These are phyloP conservation scores for Bathelium albidoporum DNA, from an alignment of 495 filamentous ascomycete genomes.

Conservation along the genomic window DNA sequence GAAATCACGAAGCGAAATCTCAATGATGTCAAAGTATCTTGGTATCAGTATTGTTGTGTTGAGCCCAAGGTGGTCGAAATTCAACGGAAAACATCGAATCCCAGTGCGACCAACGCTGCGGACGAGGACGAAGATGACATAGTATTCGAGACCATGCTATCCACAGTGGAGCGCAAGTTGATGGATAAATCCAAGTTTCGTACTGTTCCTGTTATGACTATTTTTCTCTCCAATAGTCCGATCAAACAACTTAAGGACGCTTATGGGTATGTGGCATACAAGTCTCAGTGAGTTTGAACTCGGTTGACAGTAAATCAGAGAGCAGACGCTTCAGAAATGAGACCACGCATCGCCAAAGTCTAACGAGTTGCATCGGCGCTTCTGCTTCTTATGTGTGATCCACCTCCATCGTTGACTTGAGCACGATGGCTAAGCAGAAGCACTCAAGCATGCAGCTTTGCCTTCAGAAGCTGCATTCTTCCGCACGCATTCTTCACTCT, in stretches of 20 bases:
- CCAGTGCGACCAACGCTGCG: constrained; percentile 16
- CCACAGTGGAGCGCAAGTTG: constrained; percentile 28
- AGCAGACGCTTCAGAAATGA: constrained; percentile 6
- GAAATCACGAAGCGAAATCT: constrained; percentile 56
- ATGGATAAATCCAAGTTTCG: constrained; percentile 21
- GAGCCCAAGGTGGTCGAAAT: constrained; percentile 33
- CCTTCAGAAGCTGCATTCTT: background rate
- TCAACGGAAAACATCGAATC: constrained; percentile 11
- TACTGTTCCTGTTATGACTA: constrained; percentile 40
- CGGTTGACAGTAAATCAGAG: constrained; percentile 7
- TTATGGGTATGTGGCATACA: constrained; percentile 33
- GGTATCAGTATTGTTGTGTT: constrained; percentile 48
- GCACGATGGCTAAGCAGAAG: too few species aligned
- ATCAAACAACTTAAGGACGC: constrained; percentile 41
- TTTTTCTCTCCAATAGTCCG: constrained; percentile 48
- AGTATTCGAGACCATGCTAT: constrained; percentile 45
- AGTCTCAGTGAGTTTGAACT: background rate
- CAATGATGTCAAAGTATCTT: constrained; percentile 38
- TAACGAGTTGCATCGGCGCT: too few species aligned
- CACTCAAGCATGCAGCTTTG: background rate
- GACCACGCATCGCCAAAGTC: too few species aligned
- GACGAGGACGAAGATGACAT: constrained; percentile 30
- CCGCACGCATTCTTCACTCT: background rate
- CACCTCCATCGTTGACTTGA: too few species aligned
- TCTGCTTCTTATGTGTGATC: too few species aligned